These are phyloP conservation scores for Leptodermis oblonga DNA, from an alignment of 257 asterid genomes.

Conservation along the genomic window DNA sequence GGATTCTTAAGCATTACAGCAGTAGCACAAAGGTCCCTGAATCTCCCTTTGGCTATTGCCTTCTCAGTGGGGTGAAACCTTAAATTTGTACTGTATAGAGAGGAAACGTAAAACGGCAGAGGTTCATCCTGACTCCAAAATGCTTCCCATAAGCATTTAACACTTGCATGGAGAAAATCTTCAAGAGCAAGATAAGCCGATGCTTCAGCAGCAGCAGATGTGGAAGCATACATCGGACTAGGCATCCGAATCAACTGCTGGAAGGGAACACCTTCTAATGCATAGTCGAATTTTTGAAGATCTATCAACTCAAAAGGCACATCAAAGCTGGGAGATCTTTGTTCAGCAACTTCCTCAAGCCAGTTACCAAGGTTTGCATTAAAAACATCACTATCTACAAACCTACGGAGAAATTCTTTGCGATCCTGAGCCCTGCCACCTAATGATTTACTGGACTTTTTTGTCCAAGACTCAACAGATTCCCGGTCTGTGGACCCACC, in stretches of 20 bases:
- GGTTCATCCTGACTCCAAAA: conserved; percentile 75
- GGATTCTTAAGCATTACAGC: conserved; percentile 92
- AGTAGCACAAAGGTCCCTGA: conserved; percentile 75
- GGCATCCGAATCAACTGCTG: conserved; percentile 97
- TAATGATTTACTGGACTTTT: conserved; percentile 66
- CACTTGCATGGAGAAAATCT: conserved; percentile 83
- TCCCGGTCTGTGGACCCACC: conserved; percentile 72
- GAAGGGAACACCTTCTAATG: conserved; percentile 80
- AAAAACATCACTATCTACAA: conserved; percentile 59
- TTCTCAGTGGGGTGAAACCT: conserved; percentile 82
- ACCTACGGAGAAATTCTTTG: conserved; percentile 79
- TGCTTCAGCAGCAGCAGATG: conserved; percentile 60
- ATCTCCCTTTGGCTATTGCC: conserved; percentile 77
- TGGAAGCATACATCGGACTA: conserved; percentile 65
- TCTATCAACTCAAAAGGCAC: conserved; percentile 91
- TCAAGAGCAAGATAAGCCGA: conserved; percentile 89
- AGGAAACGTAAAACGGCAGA: conserved; percentile 79
- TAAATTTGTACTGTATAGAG: conserved; percentile 53
- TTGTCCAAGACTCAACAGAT: conserved; percentile 70
- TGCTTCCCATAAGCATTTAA: conserved; percentile 81
- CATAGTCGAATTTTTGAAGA: conserved; percentile 92
- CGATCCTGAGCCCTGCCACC: conserved; percentile 64
- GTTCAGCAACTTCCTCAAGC: conserved; percentile 50
- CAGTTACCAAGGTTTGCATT: conserved; percentile 48
- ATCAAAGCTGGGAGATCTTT: conserved; percentile 37